Percentiles rank a stretch among this genome's conserved stretches.
phyloP scores from a whole-genome alignment of 805 yeast genomes.

The Cyberlindnera maritima region DNA sequence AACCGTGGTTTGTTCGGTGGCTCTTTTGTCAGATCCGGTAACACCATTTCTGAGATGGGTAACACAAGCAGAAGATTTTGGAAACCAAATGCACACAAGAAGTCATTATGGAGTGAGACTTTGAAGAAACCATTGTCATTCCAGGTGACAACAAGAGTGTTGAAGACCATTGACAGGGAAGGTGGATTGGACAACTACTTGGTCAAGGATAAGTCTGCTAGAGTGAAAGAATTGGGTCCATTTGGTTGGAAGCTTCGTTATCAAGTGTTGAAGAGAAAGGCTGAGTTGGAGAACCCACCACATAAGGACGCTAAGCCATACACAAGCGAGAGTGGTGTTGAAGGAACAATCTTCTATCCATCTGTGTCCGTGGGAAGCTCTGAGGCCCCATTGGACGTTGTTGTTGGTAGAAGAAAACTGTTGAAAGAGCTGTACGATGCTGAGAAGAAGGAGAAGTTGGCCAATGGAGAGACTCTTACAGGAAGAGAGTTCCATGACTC shows the following conservation, averaged over 20 bases:
- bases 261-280: slow-evolving; percentile 52
- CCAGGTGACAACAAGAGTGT: slow-evolving; percentile 73
- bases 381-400: slow-evolving; percentile 43
- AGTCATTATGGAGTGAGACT: slow-evolving; percentile 82
- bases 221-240: slow-evolving; percentile 90
- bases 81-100: slow-evolving; percentile 75
- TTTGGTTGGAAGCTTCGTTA: slow-evolving; percentile 89
- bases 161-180: slow-evolving; percentile 84
- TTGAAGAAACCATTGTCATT: slow-evolving; percentile 52
- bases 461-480: slow-evolving; percentile 42
- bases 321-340: slow-evolving; percentile 30
- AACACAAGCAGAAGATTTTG: slow-evolving; percentile 75
- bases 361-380: slow-evolving; percentile 37
- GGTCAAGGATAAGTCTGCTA: slow-evolving; percentile 80
- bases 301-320: slow-evolving; percentile 36
- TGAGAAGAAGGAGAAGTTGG: slow-evolving; percentile 41
- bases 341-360: slow-evolving; percentile 46
- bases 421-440: slow-evolving; percentile 51
- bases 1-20: slow-evolving; percentile 93
- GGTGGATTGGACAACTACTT: slow-evolving; percentile 94
- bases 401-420: slow-evolving; percentile 64
- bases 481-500: slow-evolving; percentile 44
- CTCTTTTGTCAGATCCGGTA: slow-evolving; percentile 70
- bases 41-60: slow-evolving; percentile 72
- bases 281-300: slow-evolving; percentile 38